Evolutionary conservation across 768 basidiomycete genomes (phyloP).

Genomic region (Tylopilus cervinicoccineus): DNA sequence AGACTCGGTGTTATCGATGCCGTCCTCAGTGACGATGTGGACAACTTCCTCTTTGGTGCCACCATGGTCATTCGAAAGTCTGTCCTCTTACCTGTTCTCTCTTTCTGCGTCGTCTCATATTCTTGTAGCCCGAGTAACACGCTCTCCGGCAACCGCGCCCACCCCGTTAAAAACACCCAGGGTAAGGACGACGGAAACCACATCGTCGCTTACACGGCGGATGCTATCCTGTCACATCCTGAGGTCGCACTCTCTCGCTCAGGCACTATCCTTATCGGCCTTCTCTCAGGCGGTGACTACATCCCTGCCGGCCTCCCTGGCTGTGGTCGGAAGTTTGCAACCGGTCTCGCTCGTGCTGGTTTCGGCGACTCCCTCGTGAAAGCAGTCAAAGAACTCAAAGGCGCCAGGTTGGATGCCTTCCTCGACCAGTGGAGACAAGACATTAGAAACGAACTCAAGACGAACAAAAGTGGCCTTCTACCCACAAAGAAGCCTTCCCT

Average conservation of each 20-base stretch:
- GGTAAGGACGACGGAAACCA: slow-evolving; percentile 76
- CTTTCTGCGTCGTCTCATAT: slow-evolving; percentile 2
- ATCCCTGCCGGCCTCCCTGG: slow-evolving; percentile 63
- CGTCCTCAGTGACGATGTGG: slow-evolving; percentile 89
- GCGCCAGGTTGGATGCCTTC: slow-evolving; percentile 45
- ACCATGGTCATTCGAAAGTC: slow-evolving; percentile 82
- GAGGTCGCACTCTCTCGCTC: slow-evolving; percentile 50
- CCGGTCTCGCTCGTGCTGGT: slow-evolving; percentile 76
- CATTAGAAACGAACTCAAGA: slow-evolving; percentile 59
- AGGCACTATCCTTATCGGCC: slow-evolving; percentile 77
- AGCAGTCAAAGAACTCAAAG: slow-evolving; percentile 49
- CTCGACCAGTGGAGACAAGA: slow-evolving; percentile 61
- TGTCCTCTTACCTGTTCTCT: slow-evolving; percentile 9
- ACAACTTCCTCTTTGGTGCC: slow-evolving; percentile 89
- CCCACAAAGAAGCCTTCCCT: slow-evolving; percentile 62
- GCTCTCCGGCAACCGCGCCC: slow-evolving; percentile 65
- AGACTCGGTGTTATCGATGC: slow-evolving; percentile 80
- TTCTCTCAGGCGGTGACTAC: slow-evolving; percentile 91
- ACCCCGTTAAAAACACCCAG: slow-evolving; percentile 59
- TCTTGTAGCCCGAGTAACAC: slow-evolving; percentile 58
- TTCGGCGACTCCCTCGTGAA: slow-evolving; percentile 68
- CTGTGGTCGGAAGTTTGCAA: slow-evolving; percentile 69
- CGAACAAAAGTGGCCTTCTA: slow-evolving; percentile 61
- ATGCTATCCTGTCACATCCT: slow-evolving; percentile 40
- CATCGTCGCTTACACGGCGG: slow-evolving; percentile 37